These are phyloP conservation scores for Penicillium canescens DNA, from an alignment of 495 filamentous ascomycete genomes.

Conservation along the genomic window DNA sequence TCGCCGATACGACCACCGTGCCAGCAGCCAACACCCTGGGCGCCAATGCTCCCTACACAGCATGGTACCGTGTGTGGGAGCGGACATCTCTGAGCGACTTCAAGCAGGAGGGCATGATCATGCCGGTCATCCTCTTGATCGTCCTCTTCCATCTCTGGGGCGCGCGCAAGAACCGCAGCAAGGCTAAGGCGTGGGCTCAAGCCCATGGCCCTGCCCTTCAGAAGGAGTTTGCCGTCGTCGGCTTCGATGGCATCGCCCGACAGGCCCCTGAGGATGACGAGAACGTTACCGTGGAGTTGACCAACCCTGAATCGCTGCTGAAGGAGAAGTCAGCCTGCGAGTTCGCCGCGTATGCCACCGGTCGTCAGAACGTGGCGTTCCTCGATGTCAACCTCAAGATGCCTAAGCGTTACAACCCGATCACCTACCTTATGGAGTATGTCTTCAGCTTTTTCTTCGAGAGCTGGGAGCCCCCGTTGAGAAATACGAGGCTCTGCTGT, in stretches of 20 bases:
- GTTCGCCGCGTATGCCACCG: slow-evolving; percentile 88
- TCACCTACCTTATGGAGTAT: slow-evolving; percentile 67
- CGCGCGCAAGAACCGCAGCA: slow-evolving; percentile 72
- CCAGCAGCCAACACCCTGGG: slow-evolving; percentile 51
- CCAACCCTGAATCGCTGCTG: slow-evolving; percentile 60
- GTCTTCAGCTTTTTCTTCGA: slow-evolving; percentile 77
- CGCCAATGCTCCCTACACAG: slow-evolving; percentile 66
- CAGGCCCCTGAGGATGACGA: slow-evolving; percentile 44
- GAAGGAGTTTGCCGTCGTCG: slow-evolving; percentile 86
- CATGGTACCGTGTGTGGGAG: slow-evolving; percentile 97
- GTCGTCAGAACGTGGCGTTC: slow-evolving; percentile 90
- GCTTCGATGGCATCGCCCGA: slow-evolving; percentile 58
- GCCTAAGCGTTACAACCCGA: slow-evolving; percentile 86
- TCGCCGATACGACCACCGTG: slow-evolving; percentile 39
- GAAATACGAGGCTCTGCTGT: slow-evolving; percentile 68
- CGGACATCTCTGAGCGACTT: slow-evolving; percentile 79
- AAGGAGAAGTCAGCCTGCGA: slow-evolving; percentile 84
- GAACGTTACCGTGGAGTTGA: slow-evolving; percentile 37
- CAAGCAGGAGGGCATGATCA: slow-evolving; percentile 79
- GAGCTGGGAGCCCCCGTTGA: slow-evolving; percentile 68
- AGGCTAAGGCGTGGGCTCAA: slow-evolving; percentile 77
- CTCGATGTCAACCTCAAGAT: slow-evolving; percentile 81
- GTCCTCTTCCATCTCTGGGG: slow-evolving; percentile 83
- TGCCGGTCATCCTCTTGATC: slow-evolving; percentile 70
- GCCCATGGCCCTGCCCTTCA: slow-evolving; percentile 70